Conservation (phyloP, 192 early-diverging fungal genomes). For the Linnemannia schmuckeri region DNA sequence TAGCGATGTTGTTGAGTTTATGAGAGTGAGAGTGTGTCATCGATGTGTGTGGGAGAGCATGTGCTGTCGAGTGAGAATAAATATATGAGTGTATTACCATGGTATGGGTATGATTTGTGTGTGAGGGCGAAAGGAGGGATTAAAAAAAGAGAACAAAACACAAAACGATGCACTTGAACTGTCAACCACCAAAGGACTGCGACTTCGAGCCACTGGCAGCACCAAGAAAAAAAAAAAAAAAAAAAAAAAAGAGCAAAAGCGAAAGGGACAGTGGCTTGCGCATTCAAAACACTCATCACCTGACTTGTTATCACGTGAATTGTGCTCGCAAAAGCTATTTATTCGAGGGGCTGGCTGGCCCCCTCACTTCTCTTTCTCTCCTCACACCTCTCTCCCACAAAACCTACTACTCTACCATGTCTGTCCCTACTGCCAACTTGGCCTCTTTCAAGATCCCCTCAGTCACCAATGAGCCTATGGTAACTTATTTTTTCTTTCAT, state of each 20-base stretch:
- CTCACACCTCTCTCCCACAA: constrained; percentile 5
- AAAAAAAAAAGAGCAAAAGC: constrained; percentile 2
- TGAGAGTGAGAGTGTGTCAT: neutral
- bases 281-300: constrained; percentile 10
- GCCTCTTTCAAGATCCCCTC: constrained; percentile 86
- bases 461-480: constrained; percentile 91
- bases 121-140: constrained; percentile 23
- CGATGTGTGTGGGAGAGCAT: neutral
- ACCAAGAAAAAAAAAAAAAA: constrained; percentile 39
- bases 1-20: neutral
- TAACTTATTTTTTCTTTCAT: constrained; percentile 25
- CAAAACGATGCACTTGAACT: neutral
- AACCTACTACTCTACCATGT: constrained; percentile 35
- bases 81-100: constrained; percentile 24
- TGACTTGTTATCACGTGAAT: neutral
- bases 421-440: constrained; percentile 70
- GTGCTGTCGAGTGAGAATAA: neutral
- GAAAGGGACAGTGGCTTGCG: neutral
- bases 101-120: constrained; percentile 14
- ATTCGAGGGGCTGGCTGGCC: neutral
- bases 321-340: neutral
- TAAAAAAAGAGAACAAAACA: neutral
- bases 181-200: neutral
- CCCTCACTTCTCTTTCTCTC: constrained; percentile 8
- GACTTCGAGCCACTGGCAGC: neutral